Percentiles rank a stretch among this genome's conserved stretches.
Evolutionary conservation across 768 basidiomycete species (phyloP).

Genomic region (Lactarius sanguifluus): DNA sequence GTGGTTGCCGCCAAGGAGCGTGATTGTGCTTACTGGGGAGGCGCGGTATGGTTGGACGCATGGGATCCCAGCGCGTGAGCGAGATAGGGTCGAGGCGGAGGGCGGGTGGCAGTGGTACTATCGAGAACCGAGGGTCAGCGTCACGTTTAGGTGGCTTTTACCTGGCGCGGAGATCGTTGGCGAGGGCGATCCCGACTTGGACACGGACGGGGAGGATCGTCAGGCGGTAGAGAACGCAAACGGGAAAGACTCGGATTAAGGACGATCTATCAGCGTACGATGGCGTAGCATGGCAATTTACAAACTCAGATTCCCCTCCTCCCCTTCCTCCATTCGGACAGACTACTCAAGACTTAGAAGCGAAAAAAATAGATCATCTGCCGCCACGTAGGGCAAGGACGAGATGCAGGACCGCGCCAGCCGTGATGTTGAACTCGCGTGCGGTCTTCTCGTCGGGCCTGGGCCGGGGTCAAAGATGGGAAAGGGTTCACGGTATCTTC

Average conservation of each 20-base stretch:
- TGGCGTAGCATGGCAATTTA: neutral
- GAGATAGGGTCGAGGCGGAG: constrained; percentile 56
- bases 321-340: too few relatives aligned
- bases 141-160: constrained; percentile 86
- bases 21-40: constrained; percentile 75
- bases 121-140: constrained; percentile 64
- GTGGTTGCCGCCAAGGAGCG: constrained; percentile 72
- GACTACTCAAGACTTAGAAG: too few relatives aligned
- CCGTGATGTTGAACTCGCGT: constrained; percentile 75
- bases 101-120: constrained; percentile 43
- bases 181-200: constrained; percentile 6
- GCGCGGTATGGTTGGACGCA: constrained; percentile 89
- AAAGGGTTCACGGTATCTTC: neutral
- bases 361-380: constrained; percentile 45
- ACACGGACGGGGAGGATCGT: neutral
- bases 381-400: constrained; percentile 96
- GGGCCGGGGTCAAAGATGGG: constrained; percentile 7
- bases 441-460: constrained; percentile 94
- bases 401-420: constrained; percentile 88
- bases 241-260: constrained; percentile 12
- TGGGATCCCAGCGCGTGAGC: constrained; percentile 66
- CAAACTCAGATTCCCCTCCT: neutral
- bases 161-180: constrained; percentile 80
- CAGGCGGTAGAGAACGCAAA: neutral
- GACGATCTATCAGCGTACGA: constrained; percentile 27